Evolutionary conservation across 768 basidiomycete species (phyloP).

Genomic region (Pleurotus cornucopiae): DNA sequence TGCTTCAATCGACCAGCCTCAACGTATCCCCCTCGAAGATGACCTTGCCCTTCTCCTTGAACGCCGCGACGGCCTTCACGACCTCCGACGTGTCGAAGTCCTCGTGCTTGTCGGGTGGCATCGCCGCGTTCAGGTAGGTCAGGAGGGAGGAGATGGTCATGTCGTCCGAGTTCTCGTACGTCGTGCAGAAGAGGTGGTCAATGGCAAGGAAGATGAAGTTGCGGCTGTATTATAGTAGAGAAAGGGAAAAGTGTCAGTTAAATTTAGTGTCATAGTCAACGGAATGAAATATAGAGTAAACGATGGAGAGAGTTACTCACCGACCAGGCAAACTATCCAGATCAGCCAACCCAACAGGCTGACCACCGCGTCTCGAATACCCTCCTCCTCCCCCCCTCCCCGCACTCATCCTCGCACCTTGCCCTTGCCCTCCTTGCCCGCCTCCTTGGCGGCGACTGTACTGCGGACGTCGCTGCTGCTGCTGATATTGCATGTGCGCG

Average conservation of each 20-base stretch:
- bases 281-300: background rate
- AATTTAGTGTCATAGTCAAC: too few relatives aligned
- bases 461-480: background rate
- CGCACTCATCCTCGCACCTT: background rate
- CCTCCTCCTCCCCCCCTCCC: background rate
- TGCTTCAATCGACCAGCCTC: constrained; percentile 21
- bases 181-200: constrained; percentile 60
- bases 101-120: constrained; percentile 76
- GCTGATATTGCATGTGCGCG: too few relatives aligned
- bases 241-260: background rate
- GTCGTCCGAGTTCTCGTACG: constrained; percentile 64
- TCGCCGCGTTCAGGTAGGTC: constrained; percentile 70
- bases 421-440: constrained; percentile 10
- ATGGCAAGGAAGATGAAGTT: constrained; percentile 61
- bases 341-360: constrained; percentile 47
- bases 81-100: constrained; percentile 80
- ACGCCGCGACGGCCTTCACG: constrained; percentile 38
- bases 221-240: constrained; percentile 30
- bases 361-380: constrained; percentile 20
- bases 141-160: constrained; percentile 66
- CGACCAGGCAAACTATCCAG: constrained; percentile 57
- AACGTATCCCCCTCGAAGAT: constrained; percentile 49
- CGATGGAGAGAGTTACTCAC: constrained; percentile 32
- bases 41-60: constrained; percentile 45
- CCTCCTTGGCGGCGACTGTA: constrained; percentile 9